Base-by-base conservation (phyloP, 768 basidiomycete species). In the Tulasnella sp. region DNA sequence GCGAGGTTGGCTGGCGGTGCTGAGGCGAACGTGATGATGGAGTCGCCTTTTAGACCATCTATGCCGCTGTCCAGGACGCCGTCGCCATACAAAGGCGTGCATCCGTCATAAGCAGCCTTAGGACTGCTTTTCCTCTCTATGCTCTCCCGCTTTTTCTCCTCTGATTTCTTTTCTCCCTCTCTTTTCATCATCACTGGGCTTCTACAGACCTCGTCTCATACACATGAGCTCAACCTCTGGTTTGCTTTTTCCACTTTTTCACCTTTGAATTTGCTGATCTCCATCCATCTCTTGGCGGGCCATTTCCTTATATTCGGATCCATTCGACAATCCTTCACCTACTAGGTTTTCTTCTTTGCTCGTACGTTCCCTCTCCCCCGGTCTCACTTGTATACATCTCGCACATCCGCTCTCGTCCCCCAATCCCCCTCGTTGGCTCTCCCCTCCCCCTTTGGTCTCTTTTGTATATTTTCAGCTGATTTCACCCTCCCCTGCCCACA, bases 141-240 rank as follows among this genome's bases (percentile, higher is more conserved):
- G 34, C 64, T 54, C 42, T 73, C 42, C 54, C 28, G 6, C 18
- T 41, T 74, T n/a, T 80, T 75, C 37, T 22, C 44, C 0, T 24
- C 72, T 50, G 41, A 31, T 34, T 37, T 24, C 18, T 40, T n/a
- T 18, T 41, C 4, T n/a, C 73, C n/a, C 3, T 18, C 3, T 18
- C 34, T 74, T 22, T 74, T 20, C 73, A 74, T 46, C 37, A 12
- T 46, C 40, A 41, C 73, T 12, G 60, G 42, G 60, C 60, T 64
- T 64, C 31, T n/a, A 64, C 31, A 64, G 60, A 64, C 44, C 73
- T 41, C 18, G 73, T 74, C 73, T 74, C 73, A n/a, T 74, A 74
- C n/a, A 64, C 60, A 64, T 64, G 73, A n/a, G 73, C 40, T 46
- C 73, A 74, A 41, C 37, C 37, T 46, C 37, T 46, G 44, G 40